phyloP scores from a whole-genome alignment of 768 basidiomycete genomes.

The Kwoniella sp. region DNA sequence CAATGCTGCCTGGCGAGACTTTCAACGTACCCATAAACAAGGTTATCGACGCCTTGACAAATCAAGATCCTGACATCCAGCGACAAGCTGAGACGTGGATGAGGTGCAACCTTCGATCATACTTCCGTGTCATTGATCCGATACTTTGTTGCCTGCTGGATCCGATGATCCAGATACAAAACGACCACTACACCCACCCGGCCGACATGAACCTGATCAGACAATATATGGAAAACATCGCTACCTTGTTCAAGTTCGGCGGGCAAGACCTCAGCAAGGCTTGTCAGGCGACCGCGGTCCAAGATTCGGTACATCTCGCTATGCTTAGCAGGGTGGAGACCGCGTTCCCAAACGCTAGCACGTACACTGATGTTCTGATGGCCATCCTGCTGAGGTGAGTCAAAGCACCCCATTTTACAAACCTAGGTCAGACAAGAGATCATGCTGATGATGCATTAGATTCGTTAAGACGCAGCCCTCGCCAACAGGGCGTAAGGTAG shows the following conservation, averaged over 20 bases:
- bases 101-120: constrained; percentile 86
- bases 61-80: constrained; percentile 66
- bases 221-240: constrained; percentile 71
- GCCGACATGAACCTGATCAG: constrained; percentile 71
- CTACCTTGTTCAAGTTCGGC: constrained; percentile 76
- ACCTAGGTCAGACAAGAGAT: not conserved
- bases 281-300: constrained; percentile 62
- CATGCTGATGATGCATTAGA: not conserved
- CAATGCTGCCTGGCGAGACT: constrained; percentile 69
- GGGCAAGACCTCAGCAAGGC: constrained; percentile 81
- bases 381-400: constrained; percentile 68
- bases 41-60: constrained; percentile 75
- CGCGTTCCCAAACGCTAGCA: constrained; percentile 1
- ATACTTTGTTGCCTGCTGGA: constrained; percentile 54
- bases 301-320: constrained; percentile 62
- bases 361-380: constrained; percentile 71
- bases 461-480: constrained; percentile 8
- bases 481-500: not conserved
- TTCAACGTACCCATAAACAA: constrained; percentile 83
- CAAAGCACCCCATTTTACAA: too few species aligned
- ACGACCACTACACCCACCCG: constrained; percentile 64
- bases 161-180: constrained; percentile 23
- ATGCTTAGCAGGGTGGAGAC: constrained; percentile 61
- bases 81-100: constrained; percentile 94
- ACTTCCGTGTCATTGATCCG: constrained; percentile 85